These are phyloP conservation scores for Wallacemonas rigidus DNA, from an alignment of 208 protist species.

Conservation along the genomic window DNA sequence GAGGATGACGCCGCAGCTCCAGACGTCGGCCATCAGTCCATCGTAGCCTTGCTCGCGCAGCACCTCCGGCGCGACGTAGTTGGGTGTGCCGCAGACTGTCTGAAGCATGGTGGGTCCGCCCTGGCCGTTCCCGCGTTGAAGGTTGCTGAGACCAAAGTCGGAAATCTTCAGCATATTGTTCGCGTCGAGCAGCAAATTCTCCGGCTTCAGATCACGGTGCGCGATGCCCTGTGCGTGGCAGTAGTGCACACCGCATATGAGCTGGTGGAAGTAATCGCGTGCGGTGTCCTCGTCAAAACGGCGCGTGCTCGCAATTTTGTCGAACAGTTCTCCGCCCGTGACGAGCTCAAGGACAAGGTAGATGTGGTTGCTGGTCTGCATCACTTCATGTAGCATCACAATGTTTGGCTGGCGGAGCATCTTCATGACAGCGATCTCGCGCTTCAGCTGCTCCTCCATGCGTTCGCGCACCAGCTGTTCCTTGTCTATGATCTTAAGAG, in stretches of 20 bases:
- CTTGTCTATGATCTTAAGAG: slow-evolving; percentile 92
- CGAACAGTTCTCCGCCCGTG: slow-evolving; percentile 93
- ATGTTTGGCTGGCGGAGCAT: slow-evolving; percentile 87
- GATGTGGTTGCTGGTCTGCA: slow-evolving; percentile 89
- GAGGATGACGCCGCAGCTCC: slow-evolving; percentile 94
- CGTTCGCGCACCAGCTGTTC: slow-evolving; percentile 77
- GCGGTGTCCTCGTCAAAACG: slow-evolving; percentile 86
- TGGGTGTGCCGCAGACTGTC: slow-evolving; percentile 90
- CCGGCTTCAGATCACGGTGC: slow-evolving; percentile 91
- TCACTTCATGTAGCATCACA: slow-evolving; percentile 84
- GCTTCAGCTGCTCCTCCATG: slow-evolving; percentile 92
- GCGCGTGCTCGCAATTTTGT: slow-evolving; percentile 80
- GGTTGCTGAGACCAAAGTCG: slow-evolving; percentile 91
- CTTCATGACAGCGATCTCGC: slow-evolving; percentile 91
- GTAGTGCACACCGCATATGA: slow-evolving; percentile 92
- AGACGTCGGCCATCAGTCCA: slow-evolving; percentile 94
- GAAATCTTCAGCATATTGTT: slow-evolving; percentile 87
- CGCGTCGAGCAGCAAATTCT: slow-evolving; percentile 87
- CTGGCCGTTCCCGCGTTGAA: slow-evolving; percentile 51
- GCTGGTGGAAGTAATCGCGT: slow-evolving; percentile 94
- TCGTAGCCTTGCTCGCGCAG: slow-evolving; percentile 90
- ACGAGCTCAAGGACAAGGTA: slow-evolving; percentile 92
- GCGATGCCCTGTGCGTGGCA: slow-evolving; percentile 89
- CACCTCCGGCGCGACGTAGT: slow-evolving; percentile 94
- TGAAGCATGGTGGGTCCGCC: slow-evolving; percentile 70